Conservation (phyloP, 192 early-diverging fungal species). For the Podila epicladia region DNA sequence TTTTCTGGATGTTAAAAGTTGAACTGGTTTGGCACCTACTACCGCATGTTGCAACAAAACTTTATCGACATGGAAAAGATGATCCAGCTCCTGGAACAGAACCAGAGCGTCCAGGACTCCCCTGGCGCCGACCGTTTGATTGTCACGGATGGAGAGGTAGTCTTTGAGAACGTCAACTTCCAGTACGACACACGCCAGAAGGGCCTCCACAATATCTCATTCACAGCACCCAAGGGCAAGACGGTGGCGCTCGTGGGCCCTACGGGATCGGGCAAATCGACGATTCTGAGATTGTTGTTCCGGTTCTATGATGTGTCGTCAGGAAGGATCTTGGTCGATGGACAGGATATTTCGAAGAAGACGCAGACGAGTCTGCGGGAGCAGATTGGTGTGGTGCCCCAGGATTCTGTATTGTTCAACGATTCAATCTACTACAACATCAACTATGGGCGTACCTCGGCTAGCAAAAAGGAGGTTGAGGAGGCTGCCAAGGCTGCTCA, state of each 20-base stretch:
- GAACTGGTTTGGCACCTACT: constrained; percentile 94
- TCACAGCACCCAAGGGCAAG: constrained; percentile 72
- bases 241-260: constrained; percentile 87
- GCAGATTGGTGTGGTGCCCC: constrained; percentile 92
- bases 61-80: constrained; percentile 99
- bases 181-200: constrained; percentile 76
- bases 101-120: constrained; percentile 69
- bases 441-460: constrained; percentile 79
- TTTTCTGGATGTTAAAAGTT: constrained; percentile 49
- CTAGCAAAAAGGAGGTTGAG: constrained; percentile 74
- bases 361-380: constrained; percentile 79
- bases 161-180: constrained; percentile 81
- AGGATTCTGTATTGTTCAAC: constrained; percentile 97
- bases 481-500: constrained; percentile 79
- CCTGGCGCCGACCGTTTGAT: constrained; percentile 69
- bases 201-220: constrained; percentile 76
- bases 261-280: constrained; percentile 81
- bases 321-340: constrained; percentile 90
- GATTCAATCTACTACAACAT: constrained; percentile 96
- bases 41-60: constrained; percentile 93
- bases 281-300: constrained; percentile 84
- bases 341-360: constrained; percentile 76
- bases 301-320: constrained; percentile 88
- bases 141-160: constrained; percentile 68
- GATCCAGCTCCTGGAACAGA: constrained; percentile 83